A percentile compares a stretch with the other conserved stretches of the same genome.
phyloP scores from a whole-genome alignment of 2,329 filamentous ascomycete species.

The Ophiostoma montium region DNA sequence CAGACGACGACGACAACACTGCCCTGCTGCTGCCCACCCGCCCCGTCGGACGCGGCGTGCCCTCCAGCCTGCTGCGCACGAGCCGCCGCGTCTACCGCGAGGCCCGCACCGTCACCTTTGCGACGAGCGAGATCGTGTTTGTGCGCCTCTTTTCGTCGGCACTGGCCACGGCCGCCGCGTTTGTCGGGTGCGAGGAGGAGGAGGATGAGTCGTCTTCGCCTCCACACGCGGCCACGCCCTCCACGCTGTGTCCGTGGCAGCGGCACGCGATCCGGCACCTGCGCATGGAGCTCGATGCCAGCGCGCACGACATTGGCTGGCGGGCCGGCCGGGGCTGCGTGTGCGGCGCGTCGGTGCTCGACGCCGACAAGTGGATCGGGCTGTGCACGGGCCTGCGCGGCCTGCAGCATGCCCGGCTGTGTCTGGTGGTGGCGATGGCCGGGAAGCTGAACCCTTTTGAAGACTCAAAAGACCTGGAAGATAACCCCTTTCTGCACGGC shows the following conservation, averaged over 20 bases:
- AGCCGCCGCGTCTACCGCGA: conserved; percentile 30
- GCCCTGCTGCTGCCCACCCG: conserved; percentile 21
- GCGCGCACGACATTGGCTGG: conserved; percentile 22
- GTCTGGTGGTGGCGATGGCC: conserved; percentile 18
- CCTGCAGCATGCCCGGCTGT: conserved; percentile 26
- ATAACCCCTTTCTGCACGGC: conserved; percentile 12
- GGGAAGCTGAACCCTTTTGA: no score
- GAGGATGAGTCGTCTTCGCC: no score
- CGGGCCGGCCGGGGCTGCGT: not conserved
- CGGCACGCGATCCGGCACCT: conserved; percentile 24
- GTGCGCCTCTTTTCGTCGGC: conserved; percentile 32
- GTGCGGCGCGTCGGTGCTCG: not conserved
- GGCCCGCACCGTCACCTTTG: conserved; percentile 26
- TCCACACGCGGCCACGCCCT: no score
- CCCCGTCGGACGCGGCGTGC: conserved; percentile 24
- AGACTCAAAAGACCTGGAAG: not conserved
- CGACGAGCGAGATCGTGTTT: conserved; percentile 31
- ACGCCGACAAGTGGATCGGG: not conserved
- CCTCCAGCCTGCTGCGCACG: conserved; percentile 24
- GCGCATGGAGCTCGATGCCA: conserved; percentile 30
- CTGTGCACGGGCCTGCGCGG: conserved; percentile 11
- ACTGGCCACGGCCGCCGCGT: conserved; percentile 25
- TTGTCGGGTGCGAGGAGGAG: conserved; percentile 15
- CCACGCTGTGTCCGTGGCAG: conserved; percentile 26
- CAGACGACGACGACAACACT: not conserved